A percentile compares a stretch with the other conserved stretches of the same genome.
phyloP scores from a whole-genome alignment of 75 land plant genomes.

The Cupressus sempervirens region DNA sequence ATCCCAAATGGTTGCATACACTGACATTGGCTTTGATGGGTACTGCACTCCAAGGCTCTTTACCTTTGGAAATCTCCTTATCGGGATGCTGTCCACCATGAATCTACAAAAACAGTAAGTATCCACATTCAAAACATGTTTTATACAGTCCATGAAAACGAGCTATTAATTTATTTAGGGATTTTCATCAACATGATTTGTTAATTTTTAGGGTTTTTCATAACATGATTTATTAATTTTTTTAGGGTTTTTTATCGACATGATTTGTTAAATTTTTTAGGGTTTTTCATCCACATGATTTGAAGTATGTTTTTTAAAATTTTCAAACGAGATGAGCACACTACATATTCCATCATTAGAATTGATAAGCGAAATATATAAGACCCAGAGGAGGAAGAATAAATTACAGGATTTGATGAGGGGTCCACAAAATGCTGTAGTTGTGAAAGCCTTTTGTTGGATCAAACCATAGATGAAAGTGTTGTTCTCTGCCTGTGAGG shows the following conservation, averaged over 20 bases:
- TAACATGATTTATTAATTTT: too few species aligned
- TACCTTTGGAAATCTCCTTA: not conserved
- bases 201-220: too few species aligned
- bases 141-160: too few species aligned
- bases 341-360: not conserved
- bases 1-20: conserved; percentile 14
- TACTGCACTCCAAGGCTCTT: conserved; percentile 1
- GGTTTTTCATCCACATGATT: too few species aligned
- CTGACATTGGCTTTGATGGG: conserved; percentile 11
- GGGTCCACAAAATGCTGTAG: not conserved
- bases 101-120: not conserved
- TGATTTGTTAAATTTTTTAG: too few species aligned
- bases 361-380: not conserved
- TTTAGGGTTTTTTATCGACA: too few species aligned
- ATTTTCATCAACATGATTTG: too few species aligned
- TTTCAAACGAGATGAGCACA: too few species aligned
- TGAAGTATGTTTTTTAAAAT: too few species aligned
- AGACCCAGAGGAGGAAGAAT: not conserved
- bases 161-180: too few species aligned
- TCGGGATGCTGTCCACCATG: conserved; percentile 8
- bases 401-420: not conserved
- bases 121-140: not conserved
- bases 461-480: not conserved
- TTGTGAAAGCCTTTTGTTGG: not conserved
- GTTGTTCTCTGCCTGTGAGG: too few species aligned